phyloP scores from a whole-genome alignment of 805 yeast genomes.

The Candida manassasensis region DNA sequence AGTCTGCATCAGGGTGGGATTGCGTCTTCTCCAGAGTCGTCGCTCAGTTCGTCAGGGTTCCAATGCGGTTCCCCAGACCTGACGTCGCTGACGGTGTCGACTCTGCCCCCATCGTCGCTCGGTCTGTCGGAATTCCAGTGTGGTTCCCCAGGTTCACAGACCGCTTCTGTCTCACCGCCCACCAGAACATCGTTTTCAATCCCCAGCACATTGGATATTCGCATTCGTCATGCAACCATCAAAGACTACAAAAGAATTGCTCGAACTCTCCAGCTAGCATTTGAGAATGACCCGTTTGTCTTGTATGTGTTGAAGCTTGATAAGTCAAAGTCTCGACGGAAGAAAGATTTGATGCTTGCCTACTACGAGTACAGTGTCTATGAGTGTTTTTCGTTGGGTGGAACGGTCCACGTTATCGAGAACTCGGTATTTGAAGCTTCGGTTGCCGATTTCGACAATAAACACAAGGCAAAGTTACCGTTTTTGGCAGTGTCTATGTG shows the following conservation, averaged over 20 bases:
- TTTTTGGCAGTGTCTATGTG: constrained; percentile 53
- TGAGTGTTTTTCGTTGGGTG: constrained; percentile 46
- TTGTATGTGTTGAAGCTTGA: constrained; percentile 34
- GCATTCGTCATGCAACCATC: constrained; percentile 16
- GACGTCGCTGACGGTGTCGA: no score
- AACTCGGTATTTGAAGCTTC: constrained; percentile 37
- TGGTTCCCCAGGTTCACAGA: no score
- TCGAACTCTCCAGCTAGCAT: constrained; percentile 47
- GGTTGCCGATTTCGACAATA: constrained; percentile 19
- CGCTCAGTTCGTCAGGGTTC: no score
- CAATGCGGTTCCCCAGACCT: no score
- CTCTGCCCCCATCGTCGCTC: no score
- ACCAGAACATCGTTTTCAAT: constrained; percentile 11
- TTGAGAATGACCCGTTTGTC: constrained; percentile 51
- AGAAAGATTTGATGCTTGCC: constrained; percentile 39
- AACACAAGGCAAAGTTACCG: constrained; percentile 32
- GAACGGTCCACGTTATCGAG: constrained; percentile 49
- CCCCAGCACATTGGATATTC: constrained; percentile 13
- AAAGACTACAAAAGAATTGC: constrained; percentile 56
- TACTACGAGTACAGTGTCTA: constrained; percentile 51
- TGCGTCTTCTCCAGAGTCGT: no score
- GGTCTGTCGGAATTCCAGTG: no score
- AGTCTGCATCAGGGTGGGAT: no score
- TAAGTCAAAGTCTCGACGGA: constrained; percentile 20
- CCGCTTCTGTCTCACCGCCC: no score